phyloP scores from a whole-genome alignment of 2,329 filamentous ascomycete genomes.

The Triangularia verruculosa region DNA sequence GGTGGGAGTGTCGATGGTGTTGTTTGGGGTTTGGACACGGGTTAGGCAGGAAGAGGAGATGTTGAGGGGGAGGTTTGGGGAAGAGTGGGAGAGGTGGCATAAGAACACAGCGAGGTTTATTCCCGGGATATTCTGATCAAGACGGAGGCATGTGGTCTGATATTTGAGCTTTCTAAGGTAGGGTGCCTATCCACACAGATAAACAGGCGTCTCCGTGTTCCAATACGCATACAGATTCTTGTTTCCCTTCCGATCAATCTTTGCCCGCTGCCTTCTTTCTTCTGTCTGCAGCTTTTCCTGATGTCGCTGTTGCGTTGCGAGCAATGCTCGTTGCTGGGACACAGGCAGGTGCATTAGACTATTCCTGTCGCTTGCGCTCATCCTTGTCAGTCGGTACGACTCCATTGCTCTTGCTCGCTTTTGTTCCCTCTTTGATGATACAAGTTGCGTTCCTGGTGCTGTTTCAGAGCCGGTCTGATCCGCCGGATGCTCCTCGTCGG shows the following conservation, averaged over 20 bases:
- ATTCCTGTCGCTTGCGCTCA: conserved; percentile 14
- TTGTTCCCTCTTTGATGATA: conserved; percentile 4
- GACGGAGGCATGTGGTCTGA: no score
- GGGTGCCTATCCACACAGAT: neutral
- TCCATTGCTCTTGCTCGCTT: conserved; percentile 6
- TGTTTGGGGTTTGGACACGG: conserved; percentile 34
- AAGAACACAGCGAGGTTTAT: conserved; percentile 46
- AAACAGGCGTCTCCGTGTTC: conserved; percentile 4
- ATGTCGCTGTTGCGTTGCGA: conserved; percentile 10
- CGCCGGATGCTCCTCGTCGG: neutral
- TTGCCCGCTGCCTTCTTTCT: neutral
- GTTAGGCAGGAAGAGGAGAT: conserved; percentile 51
- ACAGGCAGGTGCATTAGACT: conserved; percentile 15
- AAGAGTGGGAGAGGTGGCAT: conserved; percentile 49
- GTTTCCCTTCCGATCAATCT: conserved; percentile 5
- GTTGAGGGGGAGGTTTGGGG: conserved; percentile 45
- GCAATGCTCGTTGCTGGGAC: conserved; percentile 18
- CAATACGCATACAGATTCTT: conserved; percentile 7
- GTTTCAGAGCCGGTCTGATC: neutral
- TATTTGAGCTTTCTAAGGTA: no score
- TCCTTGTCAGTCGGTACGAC: conserved; percentile 7
- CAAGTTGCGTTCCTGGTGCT: neutral
- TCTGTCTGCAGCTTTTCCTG: conserved; percentile 1
- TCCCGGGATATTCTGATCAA: conserved; percentile 39
- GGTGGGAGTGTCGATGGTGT: conserved; percentile 18